Conservation (phyloP, 129 eudicot genomes). For the Lonicera japonica region DNA sequence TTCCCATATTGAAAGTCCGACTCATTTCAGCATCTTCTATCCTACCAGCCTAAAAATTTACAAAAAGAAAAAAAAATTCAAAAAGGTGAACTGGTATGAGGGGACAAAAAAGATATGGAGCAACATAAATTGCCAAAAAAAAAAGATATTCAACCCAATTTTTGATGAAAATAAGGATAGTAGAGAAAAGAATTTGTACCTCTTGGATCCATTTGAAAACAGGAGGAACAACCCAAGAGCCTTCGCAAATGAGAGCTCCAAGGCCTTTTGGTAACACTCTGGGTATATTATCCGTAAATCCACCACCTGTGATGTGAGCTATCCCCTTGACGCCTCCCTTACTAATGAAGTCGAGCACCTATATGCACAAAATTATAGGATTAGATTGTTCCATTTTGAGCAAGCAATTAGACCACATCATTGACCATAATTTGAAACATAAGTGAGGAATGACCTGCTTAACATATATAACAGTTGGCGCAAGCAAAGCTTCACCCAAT, state of each 20-base stretch:
- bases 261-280: constrained; percentile 91
- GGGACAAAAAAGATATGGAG: background rate
- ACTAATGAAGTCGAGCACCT: constrained; percentile 90
- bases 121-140: background rate
- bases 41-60: constrained; percentile 49
- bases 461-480: constrained; percentile 85
- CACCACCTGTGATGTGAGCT: constrained; percentile 97
- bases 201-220: constrained; percentile 91
- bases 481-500: constrained; percentile 84
- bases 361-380: constrained; percentile 4
- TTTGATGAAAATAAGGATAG: too few relatives aligned
- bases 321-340: constrained; percentile 91
- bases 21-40: constrained; percentile 80
- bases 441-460: constrained; percentile 50
- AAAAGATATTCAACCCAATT: too few relatives aligned
- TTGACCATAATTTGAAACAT: background rate
- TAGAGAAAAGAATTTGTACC: constrained; percentile 21
- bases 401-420: background rate
- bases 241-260: constrained; percentile 55
- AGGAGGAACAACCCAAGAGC: constrained; percentile 87
- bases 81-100: background rate
- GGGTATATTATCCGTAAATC: constrained; percentile 90
- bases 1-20: constrained; percentile 94
- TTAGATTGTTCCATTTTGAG: background rate
- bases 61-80: background rate